These are phyloP conservation scores for Heliamphora pulchella DNA, from an alignment of 179 eudicot species.

Conservation along the genomic window DNA sequence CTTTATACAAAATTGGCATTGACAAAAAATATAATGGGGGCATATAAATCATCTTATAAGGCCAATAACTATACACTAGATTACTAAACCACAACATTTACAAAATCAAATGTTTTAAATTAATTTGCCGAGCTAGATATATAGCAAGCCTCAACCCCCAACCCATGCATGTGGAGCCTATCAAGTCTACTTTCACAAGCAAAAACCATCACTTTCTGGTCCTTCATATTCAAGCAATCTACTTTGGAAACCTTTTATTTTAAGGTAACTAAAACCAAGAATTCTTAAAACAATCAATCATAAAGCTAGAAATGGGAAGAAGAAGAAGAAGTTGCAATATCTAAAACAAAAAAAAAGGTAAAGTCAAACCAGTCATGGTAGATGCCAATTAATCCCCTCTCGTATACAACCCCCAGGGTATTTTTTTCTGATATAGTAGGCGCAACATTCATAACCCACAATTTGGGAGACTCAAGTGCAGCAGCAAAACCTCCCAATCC, in stretches of 20 bases:
- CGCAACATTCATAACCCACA: conserved; percentile 87
- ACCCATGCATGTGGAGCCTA: not conserved
- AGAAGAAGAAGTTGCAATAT: too few relatives aligned
- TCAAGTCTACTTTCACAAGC: not conserved
- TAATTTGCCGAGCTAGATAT: not conserved
- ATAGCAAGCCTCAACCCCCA: not conserved
- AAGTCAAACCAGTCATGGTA: conserved; percentile 94
- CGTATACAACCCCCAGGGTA: conserved; percentile 61
- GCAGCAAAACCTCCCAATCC: conserved; percentile 85
- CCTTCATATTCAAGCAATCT: too few relatives aligned
- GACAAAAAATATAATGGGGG: too few relatives aligned
- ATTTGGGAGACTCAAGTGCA: conserved; percentile 54
- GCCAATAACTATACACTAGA: too few relatives aligned
- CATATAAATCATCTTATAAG: too few relatives aligned
- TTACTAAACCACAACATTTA: too few relatives aligned
- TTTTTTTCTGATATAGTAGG: conserved; percentile 65
- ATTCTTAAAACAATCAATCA: too few relatives aligned
- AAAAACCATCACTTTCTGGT: not conserved
- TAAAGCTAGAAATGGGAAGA: too few relatives aligned
- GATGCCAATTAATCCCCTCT: conserved; percentile 74
- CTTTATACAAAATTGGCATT: too few relatives aligned
- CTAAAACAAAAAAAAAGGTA: too few relatives aligned
- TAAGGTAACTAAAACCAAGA: too few relatives aligned
- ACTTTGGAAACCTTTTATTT: too few relatives aligned
- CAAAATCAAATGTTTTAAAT: not conserved